These are phyloP conservation scores for Xylariaceae sp. DNA, from an alignment of 2,329 filamentous ascomycete species.

Conservation along the genomic window DNA sequence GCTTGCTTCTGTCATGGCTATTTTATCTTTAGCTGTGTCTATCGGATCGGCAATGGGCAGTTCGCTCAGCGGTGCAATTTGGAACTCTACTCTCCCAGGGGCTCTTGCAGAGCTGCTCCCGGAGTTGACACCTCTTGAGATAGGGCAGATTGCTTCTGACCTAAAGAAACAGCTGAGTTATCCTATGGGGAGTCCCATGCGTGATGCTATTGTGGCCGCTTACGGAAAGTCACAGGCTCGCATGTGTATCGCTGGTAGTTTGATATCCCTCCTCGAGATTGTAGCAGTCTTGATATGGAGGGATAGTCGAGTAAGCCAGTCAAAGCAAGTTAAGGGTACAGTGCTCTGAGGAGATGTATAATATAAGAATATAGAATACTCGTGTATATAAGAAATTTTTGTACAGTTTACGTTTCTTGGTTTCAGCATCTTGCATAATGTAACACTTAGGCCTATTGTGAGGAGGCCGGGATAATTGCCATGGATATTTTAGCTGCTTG, in stretches of 20 bases:
- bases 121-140: conserved; percentile 32
- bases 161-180: conserved; percentile 45
- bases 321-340: conserved; percentile 43
- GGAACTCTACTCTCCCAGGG: conserved; percentile 46
- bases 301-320: conserved; percentile 40
- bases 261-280: conserved; percentile 40
- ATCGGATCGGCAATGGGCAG: conserved; percentile 49
- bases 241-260: conserved; percentile 44
- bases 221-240: conserved; percentile 45
- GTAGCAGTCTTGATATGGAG: conserved; percentile 41
- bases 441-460: background rate
- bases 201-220: conserved; percentile 43
- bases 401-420: background rate
- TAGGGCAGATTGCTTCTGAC: conserved; percentile 39
- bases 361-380: background rate
- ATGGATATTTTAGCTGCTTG: background rate
- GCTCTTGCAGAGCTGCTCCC: conserved; percentile 38
- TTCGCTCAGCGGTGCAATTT: conserved; percentile 52
- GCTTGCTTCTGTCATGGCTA: conserved; percentile 55
- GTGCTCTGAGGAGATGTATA: conserved; percentile 34
- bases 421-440: background rate
- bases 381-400: background rate
- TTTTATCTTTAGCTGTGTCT: conserved; percentile 47
- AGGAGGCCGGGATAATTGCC: background rate
- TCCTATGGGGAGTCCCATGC: conserved; percentile 40